Evolutionary conservation across 805 yeast genomes (phyloP), one percentile per base, ranked within the genome.

Genomic region (Starmerella scarabaei): DNA sequence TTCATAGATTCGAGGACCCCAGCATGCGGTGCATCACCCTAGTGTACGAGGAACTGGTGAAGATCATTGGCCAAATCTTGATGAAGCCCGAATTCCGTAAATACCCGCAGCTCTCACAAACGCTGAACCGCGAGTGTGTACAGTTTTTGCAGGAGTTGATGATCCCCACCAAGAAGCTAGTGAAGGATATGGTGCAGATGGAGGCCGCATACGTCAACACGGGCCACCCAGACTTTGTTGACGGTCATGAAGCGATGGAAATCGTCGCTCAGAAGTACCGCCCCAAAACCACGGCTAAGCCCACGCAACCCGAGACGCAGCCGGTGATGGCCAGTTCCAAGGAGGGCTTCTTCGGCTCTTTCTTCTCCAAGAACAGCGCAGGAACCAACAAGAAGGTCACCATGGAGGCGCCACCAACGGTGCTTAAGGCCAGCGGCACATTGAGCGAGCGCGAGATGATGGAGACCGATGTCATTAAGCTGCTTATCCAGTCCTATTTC

Each of bases 391-490:
- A 86, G 65, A 86, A 86, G 72, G 96, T 93, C 21, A 77, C 83
- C 16, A 81, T 88, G 88, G 98, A 88, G 62, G 88, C 97, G 3
- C 98, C 98, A 36, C 98, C 98, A 31, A 75, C 93, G 27, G 86
- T 85, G 5, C 73, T 88, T 55, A 80, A 86, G 60, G 97, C 97
- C 7, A 75, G 88, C 17, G 95, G 96, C 36, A 71, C 76, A 30
- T 71, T 91, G 81, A 77, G 93, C 15, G 98, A 91, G 60, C 77
- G 96, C 52, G 98, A 91, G 65, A 75, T 88, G 19, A 79, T 82
- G 74, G 98, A 91, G 62, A 88, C 97, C 2, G 98, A 91, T 58
- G 96, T 91, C 29, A 91, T 91, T 58, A 91, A 91, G 66, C 70
- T 91, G 44, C 71, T 91, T 58, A 88, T 91, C 49, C 73, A 78